Percentiles rank a stretch among this genome's conserved stretches.
Conservation (phyloP, 2,329 filamentous ascomycete species). For the Nemania sp. region DNA sequence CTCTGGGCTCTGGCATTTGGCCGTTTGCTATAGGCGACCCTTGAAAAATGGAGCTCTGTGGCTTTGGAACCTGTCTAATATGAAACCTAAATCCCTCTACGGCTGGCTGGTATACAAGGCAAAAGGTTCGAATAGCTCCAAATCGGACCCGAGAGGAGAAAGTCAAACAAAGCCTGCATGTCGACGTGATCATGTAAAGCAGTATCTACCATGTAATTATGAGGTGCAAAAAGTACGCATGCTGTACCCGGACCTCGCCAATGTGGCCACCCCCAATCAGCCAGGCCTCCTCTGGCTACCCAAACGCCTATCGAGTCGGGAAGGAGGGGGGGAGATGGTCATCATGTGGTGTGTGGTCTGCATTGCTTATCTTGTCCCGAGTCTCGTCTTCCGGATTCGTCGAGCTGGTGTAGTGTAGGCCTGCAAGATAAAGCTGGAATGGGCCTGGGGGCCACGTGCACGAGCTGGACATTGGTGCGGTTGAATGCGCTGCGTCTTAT, state of each 20-base stretch:
- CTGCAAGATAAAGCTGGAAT: slow-evolving; percentile 29
- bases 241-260: too few species aligned
- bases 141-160: slow-evolving; percentile 6
- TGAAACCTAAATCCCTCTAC: slow-evolving; percentile 14
- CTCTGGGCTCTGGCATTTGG: slow-evolving; percentile 19
- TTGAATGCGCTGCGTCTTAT: slow-evolving; percentile 12
- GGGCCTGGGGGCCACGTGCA: slow-evolving; percentile 25
- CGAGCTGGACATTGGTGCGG: slow-evolving; percentile 12
- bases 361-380: slow-evolving; percentile 27
- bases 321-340: slow-evolving; percentile 12
- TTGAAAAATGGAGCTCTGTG: slow-evolving; percentile 8
- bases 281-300: too few species aligned
- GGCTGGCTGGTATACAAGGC: neutral
- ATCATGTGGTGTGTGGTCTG: slow-evolving; percentile 33
- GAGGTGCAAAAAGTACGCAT: too few species aligned
- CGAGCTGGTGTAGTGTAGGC: slow-evolving; percentile 4
- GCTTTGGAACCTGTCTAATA: slow-evolving; percentile 22
- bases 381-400: slow-evolving; percentile 36
- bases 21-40: slow-evolving; percentile 22
- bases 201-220: neutral
- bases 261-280: too few species aligned
- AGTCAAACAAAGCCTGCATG: neutral
- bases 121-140: slow-evolving; percentile 1
- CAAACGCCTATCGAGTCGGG: too few species aligned
- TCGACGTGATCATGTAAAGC: too few species aligned